phyloP scores from a whole-genome alignment of 768 basidiomycete species.

The Mycena indigotica region DNA sequence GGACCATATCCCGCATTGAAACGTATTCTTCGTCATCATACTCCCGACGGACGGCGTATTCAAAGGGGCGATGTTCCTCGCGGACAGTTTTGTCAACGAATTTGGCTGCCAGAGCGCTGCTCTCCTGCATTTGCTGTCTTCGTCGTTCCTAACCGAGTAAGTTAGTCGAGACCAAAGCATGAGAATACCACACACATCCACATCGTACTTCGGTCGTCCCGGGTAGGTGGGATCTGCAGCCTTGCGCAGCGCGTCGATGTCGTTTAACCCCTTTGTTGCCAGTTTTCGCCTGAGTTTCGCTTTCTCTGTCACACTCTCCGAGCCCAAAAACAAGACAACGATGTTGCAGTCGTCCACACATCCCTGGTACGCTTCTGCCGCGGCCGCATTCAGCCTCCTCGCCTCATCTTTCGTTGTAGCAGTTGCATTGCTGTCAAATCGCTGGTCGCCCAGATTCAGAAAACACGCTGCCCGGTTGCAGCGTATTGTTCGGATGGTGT shows the following conservation, averaged over 20 bases:
- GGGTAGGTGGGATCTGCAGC: conserved; percentile 6
- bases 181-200: conserved; percentile 3
- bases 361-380: conserved; percentile 10
- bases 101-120: conserved; percentile 3
- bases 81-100: neutral
- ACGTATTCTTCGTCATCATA: conserved; percentile 10
- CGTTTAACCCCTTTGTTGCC: conserved; percentile 12
- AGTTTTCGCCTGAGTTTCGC: conserved; percentile 1
- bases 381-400: neutral
- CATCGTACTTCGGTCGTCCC: conserved; percentile 14
- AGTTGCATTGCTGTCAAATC: neutral
- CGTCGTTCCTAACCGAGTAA: neutral
- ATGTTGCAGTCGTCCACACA: conserved; percentile 20
- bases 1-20: conserved; percentile 20
- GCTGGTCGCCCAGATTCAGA: conserved; percentile 6
- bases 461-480: conserved; percentile 21
- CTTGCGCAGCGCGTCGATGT: conserved; percentile 6
- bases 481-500: conserved; percentile 6
- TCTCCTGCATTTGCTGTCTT: conserved; percentile 10
- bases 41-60: conserved; percentile 8
- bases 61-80: conserved; percentile 16
- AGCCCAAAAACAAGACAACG: neutral
- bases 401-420: neutral
- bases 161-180: neutral
- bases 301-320: conserved; percentile 1